Conservation (phyloP, 305 asterid species). For the Fraxinus latifolia region DNA sequence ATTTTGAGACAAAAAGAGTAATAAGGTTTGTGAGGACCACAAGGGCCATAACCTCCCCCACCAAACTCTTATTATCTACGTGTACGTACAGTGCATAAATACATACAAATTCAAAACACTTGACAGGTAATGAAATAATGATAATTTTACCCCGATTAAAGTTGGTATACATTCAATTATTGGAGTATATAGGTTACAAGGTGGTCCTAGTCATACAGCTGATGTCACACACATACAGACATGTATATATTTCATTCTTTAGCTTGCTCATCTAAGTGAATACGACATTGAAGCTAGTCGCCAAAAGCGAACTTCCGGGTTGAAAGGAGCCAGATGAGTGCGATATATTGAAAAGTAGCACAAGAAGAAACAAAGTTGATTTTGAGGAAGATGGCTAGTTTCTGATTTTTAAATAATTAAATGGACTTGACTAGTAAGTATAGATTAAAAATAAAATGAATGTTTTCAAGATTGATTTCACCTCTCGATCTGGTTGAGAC, state of each 20-base stretch:
- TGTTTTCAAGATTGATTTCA: background rate
- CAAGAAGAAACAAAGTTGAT: background rate
- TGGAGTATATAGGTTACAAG: background rate
- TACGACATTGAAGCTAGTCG: background rate
- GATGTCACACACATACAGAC: background rate
- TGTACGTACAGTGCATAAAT: background rate
- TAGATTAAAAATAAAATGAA: background rate
- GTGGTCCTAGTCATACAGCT: background rate
- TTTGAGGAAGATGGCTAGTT: background rate
- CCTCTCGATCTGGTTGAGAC: background rate
- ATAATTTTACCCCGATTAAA: background rate
- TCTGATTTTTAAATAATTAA: background rate
- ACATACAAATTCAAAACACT: background rate
- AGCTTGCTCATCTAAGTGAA: background rate
- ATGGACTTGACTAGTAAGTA: background rate
- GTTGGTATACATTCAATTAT: constrained; percentile 10
- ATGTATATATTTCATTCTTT: background rate
- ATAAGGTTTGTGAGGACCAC: constrained; percentile 28
- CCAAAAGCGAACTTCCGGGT: background rate
- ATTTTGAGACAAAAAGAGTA: constrained; percentile 7
- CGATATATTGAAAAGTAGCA: background rate
- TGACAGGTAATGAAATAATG: background rate
- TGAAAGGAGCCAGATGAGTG: background rate
- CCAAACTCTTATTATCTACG: background rate
- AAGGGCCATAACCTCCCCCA: constrained; percentile 15